Evolutionary conservation across 371 early-diverging fungal genomes (phyloP).

Genomic region (Rhizomucor miehei): DNA sequence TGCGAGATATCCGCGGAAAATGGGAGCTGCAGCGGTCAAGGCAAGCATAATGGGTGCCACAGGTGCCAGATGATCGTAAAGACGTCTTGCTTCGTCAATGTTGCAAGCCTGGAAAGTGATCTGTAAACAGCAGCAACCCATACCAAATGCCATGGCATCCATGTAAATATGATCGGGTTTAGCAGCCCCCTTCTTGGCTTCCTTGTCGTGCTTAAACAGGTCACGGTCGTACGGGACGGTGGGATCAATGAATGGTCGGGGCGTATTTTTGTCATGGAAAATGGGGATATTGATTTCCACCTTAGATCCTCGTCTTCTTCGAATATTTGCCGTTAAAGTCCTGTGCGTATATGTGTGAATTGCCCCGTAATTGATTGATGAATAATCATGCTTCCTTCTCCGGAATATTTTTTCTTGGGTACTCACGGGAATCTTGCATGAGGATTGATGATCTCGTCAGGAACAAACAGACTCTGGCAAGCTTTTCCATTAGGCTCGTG

Average conservation of each 20-base stretch:
- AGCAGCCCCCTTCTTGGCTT: conserved; percentile 74
- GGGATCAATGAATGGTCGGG: conserved; percentile 88
- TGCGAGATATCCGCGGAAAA: conserved; percentile 92
- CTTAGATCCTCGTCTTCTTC: conserved; percentile 88
- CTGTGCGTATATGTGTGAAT: conserved; percentile 34
- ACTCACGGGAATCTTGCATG: conserved; percentile 92
- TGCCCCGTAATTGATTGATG: background rate
- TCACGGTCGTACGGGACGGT: conserved; percentile 68
- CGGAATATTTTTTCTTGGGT: background rate
- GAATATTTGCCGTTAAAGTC: conserved; percentile 93
- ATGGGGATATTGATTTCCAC: conserved; percentile 91
- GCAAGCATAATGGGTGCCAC: conserved; percentile 96
- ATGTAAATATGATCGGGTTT: conserved; percentile 93
- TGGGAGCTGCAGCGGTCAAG: conserved; percentile 93
- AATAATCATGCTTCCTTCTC: background rate
- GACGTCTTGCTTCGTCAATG: conserved; percentile 87
- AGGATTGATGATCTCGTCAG: conserved; percentile 92
- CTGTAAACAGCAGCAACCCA: conserved; percentile 99
- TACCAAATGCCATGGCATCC: conserved; percentile 99
- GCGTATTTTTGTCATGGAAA: conserved; percentile 81
- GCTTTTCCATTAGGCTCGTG: conserved; percentile 67
- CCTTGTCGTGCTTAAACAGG: conserved; percentile 60
- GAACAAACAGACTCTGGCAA: conserved; percentile 85
- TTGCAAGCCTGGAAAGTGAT: conserved; percentile 98
- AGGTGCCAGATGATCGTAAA: conserved; percentile 96